phyloP scores from a whole-genome alignment of 164 flowering plant genomes.

The Tetrastigma voinierianum region DNA sequence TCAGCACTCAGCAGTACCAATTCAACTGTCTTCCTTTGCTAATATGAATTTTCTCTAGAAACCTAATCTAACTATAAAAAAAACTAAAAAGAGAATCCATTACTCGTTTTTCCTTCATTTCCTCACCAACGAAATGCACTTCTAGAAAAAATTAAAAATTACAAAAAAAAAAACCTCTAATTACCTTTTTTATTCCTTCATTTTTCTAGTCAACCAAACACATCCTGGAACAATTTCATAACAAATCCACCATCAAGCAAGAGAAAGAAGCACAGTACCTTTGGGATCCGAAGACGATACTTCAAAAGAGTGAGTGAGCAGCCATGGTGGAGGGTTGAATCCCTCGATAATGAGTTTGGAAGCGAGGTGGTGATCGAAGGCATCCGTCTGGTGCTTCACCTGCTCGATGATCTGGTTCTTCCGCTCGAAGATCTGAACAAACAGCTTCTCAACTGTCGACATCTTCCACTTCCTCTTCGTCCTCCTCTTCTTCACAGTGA shows the following conservation, averaged over 20 bases:
- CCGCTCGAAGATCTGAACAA: slow-evolving; percentile 72
- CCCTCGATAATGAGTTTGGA: slow-evolving; percentile 64
- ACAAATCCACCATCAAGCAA: not conserved
- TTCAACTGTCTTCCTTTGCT: too few species aligned
- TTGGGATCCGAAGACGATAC: slow-evolving; percentile 23
- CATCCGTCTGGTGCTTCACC: slow-evolving; percentile 50
- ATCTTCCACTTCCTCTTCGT: slow-evolving; percentile 16
- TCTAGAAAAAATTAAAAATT: not conserved
- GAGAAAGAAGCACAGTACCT: slow-evolving; percentile 29
- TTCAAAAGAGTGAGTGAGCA: slow-evolving; percentile 25
- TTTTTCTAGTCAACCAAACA: slow-evolving; percentile 1
- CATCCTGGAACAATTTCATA: too few species aligned
- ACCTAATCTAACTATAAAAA: too few species aligned
- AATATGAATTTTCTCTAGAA: too few species aligned
- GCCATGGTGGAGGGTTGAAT: slow-evolving; percentile 79
- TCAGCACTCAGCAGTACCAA: too few species aligned
- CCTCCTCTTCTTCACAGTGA: too few species aligned
- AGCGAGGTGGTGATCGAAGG: slow-evolving; percentile 61
- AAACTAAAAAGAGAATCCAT: not conserved
- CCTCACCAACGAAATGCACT: not conserved
- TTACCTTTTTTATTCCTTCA: not conserved
- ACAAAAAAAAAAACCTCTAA: not conserved
- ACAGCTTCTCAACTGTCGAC: slow-evolving; percentile 70
- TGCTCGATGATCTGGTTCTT: slow-evolving; percentile 56
- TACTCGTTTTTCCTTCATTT: too few species aligned